phyloP scores from a whole-genome alignment of 1,284 basidiomycete genomes.

The Cerrena zonata region DNA sequence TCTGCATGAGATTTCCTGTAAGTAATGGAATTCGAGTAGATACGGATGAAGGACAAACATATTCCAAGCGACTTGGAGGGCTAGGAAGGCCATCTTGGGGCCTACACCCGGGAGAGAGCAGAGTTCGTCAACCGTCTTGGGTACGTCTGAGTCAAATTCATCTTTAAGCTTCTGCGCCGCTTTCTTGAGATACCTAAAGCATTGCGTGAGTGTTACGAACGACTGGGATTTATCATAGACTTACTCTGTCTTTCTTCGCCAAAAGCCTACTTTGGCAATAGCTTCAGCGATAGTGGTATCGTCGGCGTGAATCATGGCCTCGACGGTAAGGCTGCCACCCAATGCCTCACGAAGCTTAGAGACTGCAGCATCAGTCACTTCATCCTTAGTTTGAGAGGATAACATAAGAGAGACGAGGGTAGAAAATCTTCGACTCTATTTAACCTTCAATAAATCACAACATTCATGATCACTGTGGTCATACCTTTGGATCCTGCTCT shows the following conservation, averaged over 20 bases:
- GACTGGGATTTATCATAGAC: conserved; percentile 16
- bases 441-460: neutral
- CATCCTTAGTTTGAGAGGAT: conserved; percentile 91
- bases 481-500: conserved; percentile 64
- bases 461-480: conserved; percentile 13
- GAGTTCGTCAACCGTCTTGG: conserved; percentile 80
- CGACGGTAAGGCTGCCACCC: conserved; percentile 72
- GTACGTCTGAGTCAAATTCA: conserved; percentile 75
- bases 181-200: conserved; percentile 63
- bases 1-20: conserved; percentile 37
- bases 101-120: conserved; percentile 83
- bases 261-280: conserved; percentile 90
- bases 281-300: conserved; percentile 61
- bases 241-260: conserved; percentile 79
- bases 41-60: conserved; percentile 42
- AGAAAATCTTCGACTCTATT: conserved; percentile 72
- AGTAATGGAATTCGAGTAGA: neutral
- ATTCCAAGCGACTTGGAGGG: conserved; percentile 81
- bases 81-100: conserved; percentile 87
- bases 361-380: conserved; percentile 83
- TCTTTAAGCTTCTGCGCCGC: conserved; percentile 65
- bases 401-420: conserved; percentile 92
- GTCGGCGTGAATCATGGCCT: conserved; percentile 64
- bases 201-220: neutral
- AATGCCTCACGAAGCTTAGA: conserved; percentile 68